Evolutionary conservation across 208 protist genomes (phyloP).

Genomic region (Leishmania amazonensis): DNA sequence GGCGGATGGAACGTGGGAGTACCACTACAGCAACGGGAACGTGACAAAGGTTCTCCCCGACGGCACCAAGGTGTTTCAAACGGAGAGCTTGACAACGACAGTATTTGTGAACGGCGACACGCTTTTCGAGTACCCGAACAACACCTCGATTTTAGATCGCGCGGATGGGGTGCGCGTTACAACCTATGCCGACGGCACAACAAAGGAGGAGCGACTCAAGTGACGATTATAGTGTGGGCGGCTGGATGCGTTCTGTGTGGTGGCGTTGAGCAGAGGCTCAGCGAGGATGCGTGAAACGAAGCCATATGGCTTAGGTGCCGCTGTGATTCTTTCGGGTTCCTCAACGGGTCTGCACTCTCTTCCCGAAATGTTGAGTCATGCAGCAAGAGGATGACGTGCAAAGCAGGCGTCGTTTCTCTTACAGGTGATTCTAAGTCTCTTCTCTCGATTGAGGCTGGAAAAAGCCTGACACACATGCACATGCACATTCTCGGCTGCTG

Average conservation of each 20-base stretch:
- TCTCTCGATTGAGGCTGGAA: neutral
- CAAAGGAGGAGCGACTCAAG: conserved; percentile 47
- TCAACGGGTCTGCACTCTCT: neutral
- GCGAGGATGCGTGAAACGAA: neutral
- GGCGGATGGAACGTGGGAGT: conserved; percentile 79
- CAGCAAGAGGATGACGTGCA: neutral
- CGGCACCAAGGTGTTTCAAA: conserved; percentile 72
- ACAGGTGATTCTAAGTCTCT: neutral
- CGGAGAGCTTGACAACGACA: conserved; percentile 61
- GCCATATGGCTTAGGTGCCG: neutral
- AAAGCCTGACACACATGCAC: conserved; percentile 2
- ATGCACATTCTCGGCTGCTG: neutral
- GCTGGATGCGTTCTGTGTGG: neutral
- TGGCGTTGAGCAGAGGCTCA: neutral
- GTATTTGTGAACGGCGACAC: conserved; percentile 66
- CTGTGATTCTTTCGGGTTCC: neutral
- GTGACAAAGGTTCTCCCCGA: conserved; percentile 53
- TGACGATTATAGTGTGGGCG: conserved; percentile 1
- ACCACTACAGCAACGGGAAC: conserved; percentile 72
- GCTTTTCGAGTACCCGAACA: conserved; percentile 80
- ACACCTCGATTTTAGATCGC: conserved; percentile 72
- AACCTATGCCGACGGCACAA: conserved; percentile 76
- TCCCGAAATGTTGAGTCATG: neutral
- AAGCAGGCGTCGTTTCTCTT: neutral
- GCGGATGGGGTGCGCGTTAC: conserved; percentile 79